These are phyloP conservation scores for Nannochloropsis oceanica DNA, from an alignment of 108 stramenopile genomes.

Conservation along the genomic window DNA sequence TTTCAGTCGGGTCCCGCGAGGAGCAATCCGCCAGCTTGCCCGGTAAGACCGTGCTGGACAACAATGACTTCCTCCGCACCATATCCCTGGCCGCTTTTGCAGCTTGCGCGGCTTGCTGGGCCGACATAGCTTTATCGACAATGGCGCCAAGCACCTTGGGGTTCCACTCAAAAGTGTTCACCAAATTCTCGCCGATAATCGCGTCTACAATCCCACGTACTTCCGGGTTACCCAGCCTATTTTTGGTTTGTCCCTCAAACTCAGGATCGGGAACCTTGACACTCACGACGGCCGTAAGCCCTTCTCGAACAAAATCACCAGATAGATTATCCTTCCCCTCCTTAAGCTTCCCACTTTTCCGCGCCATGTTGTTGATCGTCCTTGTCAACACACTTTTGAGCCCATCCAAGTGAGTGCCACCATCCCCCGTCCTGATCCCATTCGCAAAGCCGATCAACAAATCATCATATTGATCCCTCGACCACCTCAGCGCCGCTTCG, in stretches of 20 bases:
- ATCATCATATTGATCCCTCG: slow-evolving; percentile 71
- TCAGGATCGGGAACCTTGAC: slow-evolving; percentile 80
- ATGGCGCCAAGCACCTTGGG: slow-evolving; percentile 62
- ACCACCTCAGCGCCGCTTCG: slow-evolving; percentile 68
- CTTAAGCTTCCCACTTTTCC: slow-evolving; percentile 59
- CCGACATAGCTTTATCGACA: slow-evolving; percentile 61
- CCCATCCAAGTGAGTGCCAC: slow-evolving; percentile 83
- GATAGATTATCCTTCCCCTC: slow-evolving; percentile 49
- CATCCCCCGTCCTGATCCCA: slow-evolving; percentile 70
- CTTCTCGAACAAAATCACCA: slow-evolving; percentile 82
- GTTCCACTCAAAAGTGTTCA: slow-evolving; percentile 68
- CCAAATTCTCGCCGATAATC: slow-evolving; percentile 53
- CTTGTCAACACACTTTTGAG: slow-evolving; percentile 69
- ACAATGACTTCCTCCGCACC: slow-evolving; percentile 71
- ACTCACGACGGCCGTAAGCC: slow-evolving; percentile 66
- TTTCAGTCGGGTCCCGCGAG: slow-evolving; percentile 50
- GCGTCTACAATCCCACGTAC: slow-evolving; percentile 72
- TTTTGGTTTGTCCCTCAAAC: slow-evolving; percentile 93
- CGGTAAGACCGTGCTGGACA: slow-evolving; percentile 55
- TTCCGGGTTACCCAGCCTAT: slow-evolving; percentile 80
- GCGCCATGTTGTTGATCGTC: slow-evolving; percentile 56
- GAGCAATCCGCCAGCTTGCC: slow-evolving; percentile 86
- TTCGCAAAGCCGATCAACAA: slow-evolving; percentile 43
- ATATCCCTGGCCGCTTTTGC: slow-evolving; percentile 82
- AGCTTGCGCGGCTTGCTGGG: slow-evolving; percentile 73